Conservation (phyloP, 2,329 filamentous ascomycete species). For the Cryphonectria naterciae region DNA sequence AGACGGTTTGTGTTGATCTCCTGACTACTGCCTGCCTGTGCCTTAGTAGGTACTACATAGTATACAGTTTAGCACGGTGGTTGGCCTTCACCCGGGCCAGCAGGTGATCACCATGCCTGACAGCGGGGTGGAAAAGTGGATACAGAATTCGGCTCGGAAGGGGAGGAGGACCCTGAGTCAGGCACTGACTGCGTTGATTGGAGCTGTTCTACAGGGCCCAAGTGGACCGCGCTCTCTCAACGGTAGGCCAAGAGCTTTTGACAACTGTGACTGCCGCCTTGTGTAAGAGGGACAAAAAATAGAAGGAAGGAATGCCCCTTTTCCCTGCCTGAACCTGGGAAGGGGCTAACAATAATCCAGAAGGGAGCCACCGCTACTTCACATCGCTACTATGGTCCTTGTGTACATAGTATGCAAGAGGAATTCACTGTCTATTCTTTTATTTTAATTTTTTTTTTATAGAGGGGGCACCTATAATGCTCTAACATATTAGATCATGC, state of each 20-base stretch:
- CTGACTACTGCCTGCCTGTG: neutral
- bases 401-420: neutral
- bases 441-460: neutral
- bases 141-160: neutral
- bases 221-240: neutral
- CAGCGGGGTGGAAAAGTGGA: neutral
- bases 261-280: neutral
- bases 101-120: neutral
- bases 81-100: neutral
- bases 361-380: neutral
- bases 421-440: neutral
- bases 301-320: neutral
- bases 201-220: neutral
- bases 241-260: neutral
- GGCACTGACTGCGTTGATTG: neutral
- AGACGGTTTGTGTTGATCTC: neutral
- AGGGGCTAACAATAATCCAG: neutral
- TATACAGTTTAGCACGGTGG: neutral
- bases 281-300: neutral
- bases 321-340: neutral
- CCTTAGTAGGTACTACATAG: neutral
- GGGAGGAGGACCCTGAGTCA: conserved; percentile 2
- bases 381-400: no score
- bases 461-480: neutral
- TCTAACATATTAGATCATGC: neutral